Evolutionary conservation across 352 stramenopile species (phyloP).

Genomic region (Globisporangium uncinulatum): DNA sequence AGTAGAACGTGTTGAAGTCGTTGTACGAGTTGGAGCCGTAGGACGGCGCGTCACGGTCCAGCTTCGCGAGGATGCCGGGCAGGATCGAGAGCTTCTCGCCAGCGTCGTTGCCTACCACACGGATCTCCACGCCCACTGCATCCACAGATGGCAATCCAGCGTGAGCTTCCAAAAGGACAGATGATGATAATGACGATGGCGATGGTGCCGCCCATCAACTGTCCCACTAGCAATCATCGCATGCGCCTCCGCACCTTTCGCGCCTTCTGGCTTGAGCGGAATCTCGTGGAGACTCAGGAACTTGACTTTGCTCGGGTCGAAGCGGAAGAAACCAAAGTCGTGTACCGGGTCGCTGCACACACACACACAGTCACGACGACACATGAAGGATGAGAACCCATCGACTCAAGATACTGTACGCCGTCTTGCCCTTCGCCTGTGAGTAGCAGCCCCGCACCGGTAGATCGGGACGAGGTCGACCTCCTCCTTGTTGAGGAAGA

Average conservation of each 20-base stretch:
- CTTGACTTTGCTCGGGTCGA: slow-evolving; percentile 86
- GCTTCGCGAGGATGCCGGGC: slow-evolving; percentile 83
- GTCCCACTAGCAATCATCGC: too few relatives aligned
- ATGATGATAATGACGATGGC: too few relatives aligned
- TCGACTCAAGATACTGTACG: not conserved
- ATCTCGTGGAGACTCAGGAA: slow-evolving; percentile 86
- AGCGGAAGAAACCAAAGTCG: slow-evolving; percentile 91
- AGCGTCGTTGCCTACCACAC: slow-evolving; percentile 89
- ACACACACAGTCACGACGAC: not conserved
- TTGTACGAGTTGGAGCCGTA: slow-evolving; percentile 87
- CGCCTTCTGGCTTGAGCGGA: slow-evolving; percentile 73
- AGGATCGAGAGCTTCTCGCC: slow-evolving; percentile 91
- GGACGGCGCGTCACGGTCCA: slow-evolving; percentile 87
- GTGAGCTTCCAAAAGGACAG: too few relatives aligned
- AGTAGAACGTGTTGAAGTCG: slow-evolving; percentile 94
- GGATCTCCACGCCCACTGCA: slow-evolving; percentile 87
- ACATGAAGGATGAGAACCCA: not conserved
- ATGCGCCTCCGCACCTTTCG: slow-evolving; percentile 42
- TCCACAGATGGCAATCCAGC: not conserved
- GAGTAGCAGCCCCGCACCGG: slow-evolving; percentile 18
- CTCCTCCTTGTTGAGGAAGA: slow-evolving; percentile 93
- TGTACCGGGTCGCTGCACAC: slow-evolving; percentile 81
- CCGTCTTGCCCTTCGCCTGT: too few relatives aligned
- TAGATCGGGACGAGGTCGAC: slow-evolving; percentile 89
- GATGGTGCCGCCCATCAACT: too few relatives aligned